Evolutionary conservation across 805 yeast genomes (phyloP).

Genomic region (Metschnikowia sp.): DNA sequence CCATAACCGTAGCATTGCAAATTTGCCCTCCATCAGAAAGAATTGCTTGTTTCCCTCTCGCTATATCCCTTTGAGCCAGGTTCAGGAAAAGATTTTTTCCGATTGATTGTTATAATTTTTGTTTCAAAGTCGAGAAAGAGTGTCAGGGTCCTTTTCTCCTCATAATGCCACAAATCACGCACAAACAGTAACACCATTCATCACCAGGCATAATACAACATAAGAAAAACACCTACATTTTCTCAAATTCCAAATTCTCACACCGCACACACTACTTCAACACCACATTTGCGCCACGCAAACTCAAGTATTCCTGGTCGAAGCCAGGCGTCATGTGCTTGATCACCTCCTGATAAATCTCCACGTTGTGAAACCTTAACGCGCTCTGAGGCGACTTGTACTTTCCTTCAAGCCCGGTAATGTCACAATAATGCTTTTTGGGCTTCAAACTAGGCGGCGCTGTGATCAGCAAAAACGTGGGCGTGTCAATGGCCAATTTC

Average conservation of each 20-base stretch:
- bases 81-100: too few relatives aligned
- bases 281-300: slow-evolving; percentile 85
- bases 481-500: slow-evolving; percentile 44
- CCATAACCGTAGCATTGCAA: too few relatives aligned
- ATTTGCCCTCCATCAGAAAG: too few relatives aligned
- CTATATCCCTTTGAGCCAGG: too few relatives aligned
- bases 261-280: slow-evolving; percentile 40
- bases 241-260: not conserved
- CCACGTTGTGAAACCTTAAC: slow-evolving; percentile 76
- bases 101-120: too few relatives aligned
- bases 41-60: too few relatives aligned
- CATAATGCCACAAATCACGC: too few relatives aligned
- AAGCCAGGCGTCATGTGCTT: slow-evolving; percentile 83
- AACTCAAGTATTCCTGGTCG: slow-evolving; percentile 86
- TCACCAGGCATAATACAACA: too few relatives aligned
- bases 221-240: too few relatives aligned
- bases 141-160: too few relatives aligned
- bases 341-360: slow-evolving; percentile 70
- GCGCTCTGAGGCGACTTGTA: slow-evolving; percentile 75
- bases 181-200: not conserved
- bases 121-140: too few relatives aligned
- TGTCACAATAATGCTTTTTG: slow-evolving; percentile 81
- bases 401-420: slow-evolving; percentile 80
- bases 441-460: slow-evolving; percentile 91
- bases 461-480: slow-evolving; percentile 66